Conservation (phyloP, 1,284 basidiomycete genomes). For the Ceratobasidium sp. region DNA sequence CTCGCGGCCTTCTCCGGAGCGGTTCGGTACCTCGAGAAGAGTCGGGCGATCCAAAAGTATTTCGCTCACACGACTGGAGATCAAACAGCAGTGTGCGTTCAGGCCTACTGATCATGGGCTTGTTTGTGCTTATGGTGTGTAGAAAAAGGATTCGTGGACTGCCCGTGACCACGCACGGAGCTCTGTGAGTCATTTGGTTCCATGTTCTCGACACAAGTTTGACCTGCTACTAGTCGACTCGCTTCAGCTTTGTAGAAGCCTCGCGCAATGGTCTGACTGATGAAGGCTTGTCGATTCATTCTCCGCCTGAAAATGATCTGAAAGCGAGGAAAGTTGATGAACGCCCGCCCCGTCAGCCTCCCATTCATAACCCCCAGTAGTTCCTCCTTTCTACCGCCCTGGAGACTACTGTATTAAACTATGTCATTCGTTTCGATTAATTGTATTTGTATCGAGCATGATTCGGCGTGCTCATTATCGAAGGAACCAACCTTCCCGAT, state of each 20-base stretch:
- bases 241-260: neutral
- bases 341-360: neutral
- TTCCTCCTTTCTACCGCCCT: neutral
- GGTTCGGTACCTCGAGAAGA: neutral
- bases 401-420: neutral
- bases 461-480: neutral
- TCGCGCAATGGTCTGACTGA: neutral
- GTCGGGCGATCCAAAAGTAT: neutral
- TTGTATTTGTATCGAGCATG: neutral
- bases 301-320: constrained; percentile 1
- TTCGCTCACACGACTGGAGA: constrained; percentile 6
- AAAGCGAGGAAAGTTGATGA: neutral
- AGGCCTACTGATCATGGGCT: neutral
- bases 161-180: neutral
- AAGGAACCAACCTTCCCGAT: neutral
- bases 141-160: neutral
- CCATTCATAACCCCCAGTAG: neutral
- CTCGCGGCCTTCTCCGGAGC: too few species aligned
- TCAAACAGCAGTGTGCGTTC: neutral
- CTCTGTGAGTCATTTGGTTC: neutral
- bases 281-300: constrained; percentile 16
- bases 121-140: neutral
- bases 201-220: neutral
- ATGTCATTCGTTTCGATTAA: neutral
- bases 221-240: neutral